Evolutionary conservation across 805 yeast genomes (phyloP), one percentile per base, ranked within the genome.

Genomic region (Metschnikowia corniflorae): DNA sequence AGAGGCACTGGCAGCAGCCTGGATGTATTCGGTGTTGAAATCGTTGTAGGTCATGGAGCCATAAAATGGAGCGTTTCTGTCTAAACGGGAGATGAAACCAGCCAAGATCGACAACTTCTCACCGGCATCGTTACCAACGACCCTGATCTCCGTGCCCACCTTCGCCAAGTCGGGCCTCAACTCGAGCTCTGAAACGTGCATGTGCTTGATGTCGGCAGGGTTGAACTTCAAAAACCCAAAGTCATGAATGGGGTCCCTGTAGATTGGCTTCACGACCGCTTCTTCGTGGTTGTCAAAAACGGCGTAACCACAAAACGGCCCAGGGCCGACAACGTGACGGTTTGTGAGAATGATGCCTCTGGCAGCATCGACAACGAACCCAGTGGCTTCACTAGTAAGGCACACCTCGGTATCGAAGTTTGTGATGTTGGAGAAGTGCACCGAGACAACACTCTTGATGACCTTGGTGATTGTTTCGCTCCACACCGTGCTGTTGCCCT

Each of bases 121-220:
- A 55, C 96, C 97, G 10, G 95, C 94, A 65, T 89, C 97, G 61
- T 89, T 89, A 69, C 97, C 97, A 25, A 89, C 89, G 19, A 89
- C 96, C 53, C 96, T 75, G 53, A 89, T 88, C 57, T 89, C 97
- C 26, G 86, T 77, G 24, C 97, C 97, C n/a, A 89, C 89, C 51
- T 76, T 74, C 19, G 96, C 96, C 42, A 82, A 68, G 13, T 86
- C 91, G 0, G 97, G 97, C 46, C 75, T 71, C 36, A 89, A 65
- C 26, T 73, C 73, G 32, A 89, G 68, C 26, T 82, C 82, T 33
- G 71, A 71, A 4, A 89, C 71, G 31, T 73, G 59, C 84, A 86
- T 81, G 54, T 88, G 83, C 58, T 83, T 83, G 42, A 89, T 75
- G 13, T 66, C 68, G 14, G 57, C 52, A 8, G 95, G 93, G 47